Percentiles rank a stretch among this genome's conserved stretches.
Conservation (phyloP, 2,329 filamentous ascomycete species). For the Trichophyton schoenleinii region DNA sequence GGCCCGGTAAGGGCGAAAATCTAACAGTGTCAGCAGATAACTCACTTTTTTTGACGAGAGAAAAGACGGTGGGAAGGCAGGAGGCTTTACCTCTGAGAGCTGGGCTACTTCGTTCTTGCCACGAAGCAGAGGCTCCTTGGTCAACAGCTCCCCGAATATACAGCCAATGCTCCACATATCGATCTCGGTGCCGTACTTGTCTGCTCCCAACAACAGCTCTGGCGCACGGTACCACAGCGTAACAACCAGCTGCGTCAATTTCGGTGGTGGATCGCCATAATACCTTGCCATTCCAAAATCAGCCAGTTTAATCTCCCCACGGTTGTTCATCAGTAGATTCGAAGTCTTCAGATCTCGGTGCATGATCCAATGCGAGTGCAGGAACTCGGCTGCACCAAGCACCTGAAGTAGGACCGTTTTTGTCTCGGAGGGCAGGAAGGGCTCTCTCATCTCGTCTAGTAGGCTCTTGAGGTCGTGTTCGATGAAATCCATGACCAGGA, state of each 20-base stretch:
- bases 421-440: conserved; percentile 81
- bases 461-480: conserved; percentile 94
- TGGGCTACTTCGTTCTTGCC: conserved; percentile 90
- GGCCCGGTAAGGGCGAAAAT: conserved; percentile 86
- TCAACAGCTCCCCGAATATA: conserved; percentile 84
- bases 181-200: conserved; percentile 60
- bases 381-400: conserved; percentile 63
- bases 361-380: conserved; percentile 82
- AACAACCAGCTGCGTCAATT: conserved; percentile 83
- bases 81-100: conserved; percentile 47
- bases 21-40: conserved; percentile 17
- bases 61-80: neutral
- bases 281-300: conserved; percentile 98
- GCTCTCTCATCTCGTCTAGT: conserved; percentile 85
- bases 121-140: conserved; percentile 68
- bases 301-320: conserved; percentile 85
- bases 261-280: conserved; percentile 62
- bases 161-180: conserved; percentile 97
- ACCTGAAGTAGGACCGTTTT: conserved; percentile 84
- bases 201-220: conserved; percentile 72
- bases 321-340: conserved; percentile 89
- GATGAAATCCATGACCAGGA: conserved; percentile 91
- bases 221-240: conserved; percentile 95
- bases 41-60: neutral
- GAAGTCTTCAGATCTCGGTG: conserved; percentile 90